Base-by-base conservation (phyloP, 1,284 basidiomycete genomes). In the Ganoderma lingzhi region DNA sequence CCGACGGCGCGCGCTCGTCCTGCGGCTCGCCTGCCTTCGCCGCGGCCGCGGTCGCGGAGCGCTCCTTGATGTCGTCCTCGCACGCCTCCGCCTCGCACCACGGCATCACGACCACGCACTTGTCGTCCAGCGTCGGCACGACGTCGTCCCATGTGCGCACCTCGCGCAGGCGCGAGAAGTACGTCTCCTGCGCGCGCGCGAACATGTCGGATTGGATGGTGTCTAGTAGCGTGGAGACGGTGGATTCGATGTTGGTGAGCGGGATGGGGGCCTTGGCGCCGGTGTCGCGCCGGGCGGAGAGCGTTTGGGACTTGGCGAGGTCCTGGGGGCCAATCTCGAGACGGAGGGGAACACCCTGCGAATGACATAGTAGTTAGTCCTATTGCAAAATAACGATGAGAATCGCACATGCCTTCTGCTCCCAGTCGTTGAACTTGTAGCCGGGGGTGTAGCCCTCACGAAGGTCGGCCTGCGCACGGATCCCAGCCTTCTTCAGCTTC, bases 361-460 rank as follows among this genome's bases (percentile, higher is more conserved):
- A 56, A 60, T n/a, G 60, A 42, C 62, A 51, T 63, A 67, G 66
- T 17, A 9, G 70, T 42, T 35, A 48, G 48, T 62, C 59, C 63
- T 37, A n/a, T 8, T 15, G 14, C 28, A 6, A 42, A 56, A 32
- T 12, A 30, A 55, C 23, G 48, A 23, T 23, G 23, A 23, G 23
- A 23, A 23, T 23, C 23, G 23, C 23, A 23, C 23, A 23, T 23
- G 92, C 94, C 88, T 96, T 96, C 83, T 98, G 93, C 85, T 99
- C 98, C 96, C 97, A 99, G 80, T 99, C 96, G 81, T 98, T 98
- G 85, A 98, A 99, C 85, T 99, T 99, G 86, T 93, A 99, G 58
- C 97, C 97, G 17, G 97, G 97, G 62, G 96, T 99, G 84, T 99
- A 98, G 35, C 94, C 96, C 23, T 99, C 97, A 66, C 97, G 86